Percentiles rank a stretch among this genome's conserved stretches.
These are phyloP conservation scores for Cynanchum wilfordii DNA, from an alignment of 257 asterid genomes.

Conservation along the genomic window DNA sequence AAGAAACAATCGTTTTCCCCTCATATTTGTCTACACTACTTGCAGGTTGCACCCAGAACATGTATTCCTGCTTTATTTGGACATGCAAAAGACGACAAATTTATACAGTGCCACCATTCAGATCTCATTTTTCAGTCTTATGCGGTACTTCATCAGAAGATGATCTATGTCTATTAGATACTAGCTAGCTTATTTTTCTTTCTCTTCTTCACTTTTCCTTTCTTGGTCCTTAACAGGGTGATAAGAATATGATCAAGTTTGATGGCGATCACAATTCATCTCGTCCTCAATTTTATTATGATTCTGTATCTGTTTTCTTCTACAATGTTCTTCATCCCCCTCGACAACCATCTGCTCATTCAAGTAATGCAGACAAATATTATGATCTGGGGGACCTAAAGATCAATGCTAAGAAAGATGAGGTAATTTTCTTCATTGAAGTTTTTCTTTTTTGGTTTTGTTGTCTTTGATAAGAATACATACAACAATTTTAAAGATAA, in stretches of 20 bases:
- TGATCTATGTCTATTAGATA: not conserved
- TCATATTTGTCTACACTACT: slow-evolving; percentile 16
- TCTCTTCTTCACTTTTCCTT: slow-evolving; percentile 13
- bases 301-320: slow-evolving; percentile 88
- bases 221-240: slow-evolving; percentile 62
- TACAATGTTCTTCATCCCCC: slow-evolving; percentile 89
- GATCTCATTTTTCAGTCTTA: slow-evolving; percentile 74
- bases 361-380: slow-evolving; percentile 58
- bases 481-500: not conserved
- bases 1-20: not conserved
- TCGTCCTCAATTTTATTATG: slow-evolving; percentile 88
- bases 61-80: slow-evolving; percentile 94
- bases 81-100: slow-evolving; percentile 89
- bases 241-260: slow-evolving; percentile 84
- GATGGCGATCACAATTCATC: slow-evolving; percentile 98
- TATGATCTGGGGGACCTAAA: slow-evolving; percentile 68
- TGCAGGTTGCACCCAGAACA: slow-evolving; percentile 84
- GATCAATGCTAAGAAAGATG: slow-evolving; percentile 52
- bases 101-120: slow-evolving; percentile 74
- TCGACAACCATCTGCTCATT: slow-evolving; percentile 44
- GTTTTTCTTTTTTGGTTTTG: not conserved
- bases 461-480: not conserved
- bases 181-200: not conserved
- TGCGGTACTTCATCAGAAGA: slow-evolving; percentile 38
- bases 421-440: slow-evolving; percentile 45